Evolutionary conservation across 345 rosid species (phyloP), one percentile per base, ranked within the genome.

Genomic region (Camelina hispida): DNA sequence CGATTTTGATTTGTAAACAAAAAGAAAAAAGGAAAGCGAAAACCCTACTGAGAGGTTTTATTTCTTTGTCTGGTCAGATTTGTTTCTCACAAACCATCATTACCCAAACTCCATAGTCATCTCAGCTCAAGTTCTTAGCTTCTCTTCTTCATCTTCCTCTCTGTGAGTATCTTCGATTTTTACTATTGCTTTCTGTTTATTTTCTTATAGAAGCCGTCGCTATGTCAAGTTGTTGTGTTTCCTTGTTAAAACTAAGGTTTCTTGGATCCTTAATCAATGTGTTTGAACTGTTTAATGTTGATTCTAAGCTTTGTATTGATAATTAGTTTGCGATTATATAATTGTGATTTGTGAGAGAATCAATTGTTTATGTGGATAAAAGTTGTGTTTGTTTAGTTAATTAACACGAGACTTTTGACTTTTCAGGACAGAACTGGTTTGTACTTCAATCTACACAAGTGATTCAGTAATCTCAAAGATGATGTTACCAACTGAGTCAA

Each of bases 401-500:
- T 64, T 46, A 35, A 43, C 13, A 1, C 6, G 17, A 1, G 60
- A 66, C 28, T 57, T 23, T 16, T 25, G 6, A 23, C 16, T 55
- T 22, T 74, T 51, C 47, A 75, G 78, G 50, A 4, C 32, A 22
- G 23, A 34, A 57, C 30, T 28, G 5, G 61, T 67, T 67, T 59
- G 76, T 78, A 50, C 80, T 84, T 76, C 85, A 87, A 77, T 85
- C 88, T 84, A 82, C 88, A 34, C 88, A 34, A 88, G 91, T 8
- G 93, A 85, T 77, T 85, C 87, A 43, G 84, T 85, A 42, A 88
- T 34, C 58, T 69, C 42, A 60, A 25, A 78, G 71, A 94, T 91
- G 71, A 94, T 91, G 99, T 70, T 90, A 74, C 78, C 78, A n/a
- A 71, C 78, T 44, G 93, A 86, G 57, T 66, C 85, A 35, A 68